These are phyloP conservation scores for Trypanosoma rangeli DNA, from an alignment of 208 protist genomes.

Conservation along the genomic window DNA sequence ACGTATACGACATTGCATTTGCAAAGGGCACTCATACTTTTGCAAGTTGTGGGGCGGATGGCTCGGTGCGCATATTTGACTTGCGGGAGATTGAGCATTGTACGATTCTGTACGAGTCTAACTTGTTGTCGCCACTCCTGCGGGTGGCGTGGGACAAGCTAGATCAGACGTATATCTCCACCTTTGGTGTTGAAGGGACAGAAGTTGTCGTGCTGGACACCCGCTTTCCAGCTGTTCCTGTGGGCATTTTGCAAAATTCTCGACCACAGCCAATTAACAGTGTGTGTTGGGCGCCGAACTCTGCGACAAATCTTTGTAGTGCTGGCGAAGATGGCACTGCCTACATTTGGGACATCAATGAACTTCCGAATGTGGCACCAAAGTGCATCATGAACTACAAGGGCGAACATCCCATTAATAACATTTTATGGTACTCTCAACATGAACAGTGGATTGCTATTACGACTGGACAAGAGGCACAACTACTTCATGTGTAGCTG, in stretches of 20 bases:
- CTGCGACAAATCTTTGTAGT: constrained; percentile 92
- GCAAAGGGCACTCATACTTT: constrained; percentile 92
- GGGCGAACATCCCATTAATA: constrained; percentile 78
- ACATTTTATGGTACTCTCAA: constrained; percentile 72
- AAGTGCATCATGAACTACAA: constrained; percentile 60
- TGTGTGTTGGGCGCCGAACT: constrained; percentile 95
- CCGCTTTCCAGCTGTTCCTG: constrained; percentile 84
- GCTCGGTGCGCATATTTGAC: constrained; percentile 98
- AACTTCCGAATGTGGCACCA: constrained; percentile 41
- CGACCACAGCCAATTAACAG: constrained; percentile 95
- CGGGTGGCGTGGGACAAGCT: constrained; percentile 97
- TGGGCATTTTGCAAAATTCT: constrained; percentile 73
- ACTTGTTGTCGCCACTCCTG: constrained; percentile 90
- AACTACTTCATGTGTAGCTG: constrained; percentile 62
- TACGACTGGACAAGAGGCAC: constrained; percentile 67
- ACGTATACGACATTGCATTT: constrained; percentile 99
- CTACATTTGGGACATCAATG: constrained; percentile 97
- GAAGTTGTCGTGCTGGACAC: constrained; percentile 97
- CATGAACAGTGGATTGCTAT: constrained; percentile 86
- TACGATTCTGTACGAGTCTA: constrained; percentile 98
- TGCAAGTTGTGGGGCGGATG: constrained; percentile 98
- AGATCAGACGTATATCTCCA: constrained; percentile 97
- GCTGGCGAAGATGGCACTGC: constrained; percentile 96
- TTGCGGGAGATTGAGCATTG: constrained; percentile 97
- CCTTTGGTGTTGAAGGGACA: constrained; percentile 93